phyloP scores from a whole-genome alignment of 2,329 filamentous ascomycete species.

The Xylaria sp. region DNA sequence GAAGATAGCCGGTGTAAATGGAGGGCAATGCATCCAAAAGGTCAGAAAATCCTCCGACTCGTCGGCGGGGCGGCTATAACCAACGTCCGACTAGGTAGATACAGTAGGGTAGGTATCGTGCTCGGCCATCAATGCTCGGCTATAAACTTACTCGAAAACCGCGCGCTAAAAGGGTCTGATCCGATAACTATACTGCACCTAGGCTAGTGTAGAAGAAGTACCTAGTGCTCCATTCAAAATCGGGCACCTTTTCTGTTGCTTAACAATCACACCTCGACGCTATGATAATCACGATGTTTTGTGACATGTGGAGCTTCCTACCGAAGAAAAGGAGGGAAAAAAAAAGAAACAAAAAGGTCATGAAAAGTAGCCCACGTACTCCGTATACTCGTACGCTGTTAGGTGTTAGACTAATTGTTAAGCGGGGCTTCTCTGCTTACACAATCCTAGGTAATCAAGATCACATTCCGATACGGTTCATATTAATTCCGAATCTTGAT shows the following conservation, averaged over 20 bases:
- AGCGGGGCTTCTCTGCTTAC: conserved; percentile 42
- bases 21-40: background rate
- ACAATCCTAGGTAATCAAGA: conserved; percentile 46
- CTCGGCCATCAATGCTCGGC: background rate
- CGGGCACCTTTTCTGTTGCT: background rate
- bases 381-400: too few relatives aligned
- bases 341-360: background rate
- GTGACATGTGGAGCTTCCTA: conserved; percentile 4
- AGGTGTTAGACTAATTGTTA: background rate
- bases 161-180: background rate
- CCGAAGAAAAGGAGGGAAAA: background rate
- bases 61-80: background rate
- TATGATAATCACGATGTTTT: conserved; percentile 3
- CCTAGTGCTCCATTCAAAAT: too few relatives aligned
- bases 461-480: conserved; percentile 12
- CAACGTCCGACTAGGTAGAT: background rate
- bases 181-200: background rate
- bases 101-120: background rate
- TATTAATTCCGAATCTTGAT: conserved; percentile 21
- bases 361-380: too few relatives aligned
- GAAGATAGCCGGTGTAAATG: background rate
- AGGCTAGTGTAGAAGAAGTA: background rate
- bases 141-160: background rate
- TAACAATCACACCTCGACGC: background rate
- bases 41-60: background rate